These are phyloP conservation scores for Sarcodon aspratus DNA, from an alignment of 768 basidiomycete species.

Conservation along the genomic window DNA sequence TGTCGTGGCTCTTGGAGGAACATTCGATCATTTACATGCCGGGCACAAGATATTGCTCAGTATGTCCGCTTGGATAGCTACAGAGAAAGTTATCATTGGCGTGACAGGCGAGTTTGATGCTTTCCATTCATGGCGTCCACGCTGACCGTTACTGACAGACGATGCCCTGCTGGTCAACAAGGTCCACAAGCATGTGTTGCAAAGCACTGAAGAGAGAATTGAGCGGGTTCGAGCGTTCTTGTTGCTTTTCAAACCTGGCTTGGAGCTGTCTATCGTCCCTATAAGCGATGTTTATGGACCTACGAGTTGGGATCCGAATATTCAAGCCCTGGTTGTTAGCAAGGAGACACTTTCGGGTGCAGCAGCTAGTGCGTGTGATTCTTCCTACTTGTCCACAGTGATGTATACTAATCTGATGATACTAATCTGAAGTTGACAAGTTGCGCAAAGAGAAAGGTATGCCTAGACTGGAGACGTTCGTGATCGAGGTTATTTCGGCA, in stretches of 20 bases:
- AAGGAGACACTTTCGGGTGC: slow-evolving; percentile 79
- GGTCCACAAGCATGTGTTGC: slow-evolving; percentile 52
- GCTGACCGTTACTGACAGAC: slow-evolving; percentile 27
- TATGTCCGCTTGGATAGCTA: slow-evolving; percentile 79
- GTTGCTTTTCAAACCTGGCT: slow-evolving; percentile 49
- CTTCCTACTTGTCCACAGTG: neutral
- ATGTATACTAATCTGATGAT: neutral
- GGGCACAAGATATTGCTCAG: slow-evolving; percentile 96
- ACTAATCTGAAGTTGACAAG: slow-evolving; percentile 40
- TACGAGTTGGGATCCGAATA: slow-evolving; percentile 74
- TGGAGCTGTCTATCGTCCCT: slow-evolving; percentile 58
- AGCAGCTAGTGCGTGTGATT: slow-evolving; percentile 45
- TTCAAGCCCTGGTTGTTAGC: slow-evolving; percentile 90
- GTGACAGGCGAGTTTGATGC: slow-evolving; percentile 52
- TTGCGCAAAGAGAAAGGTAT: slow-evolving; percentile 45
- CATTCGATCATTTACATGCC: slow-evolving; percentile 95
- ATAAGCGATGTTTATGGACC: slow-evolving; percentile 87
- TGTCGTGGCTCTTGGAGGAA: slow-evolving; percentile 85
- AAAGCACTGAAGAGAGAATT: slow-evolving; percentile 47
- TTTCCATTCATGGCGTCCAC: neutral
- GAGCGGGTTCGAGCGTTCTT: slow-evolving; percentile 58
- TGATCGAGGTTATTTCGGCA: slow-evolving; percentile 86
- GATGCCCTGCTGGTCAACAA: slow-evolving; percentile 66
- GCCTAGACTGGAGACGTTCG: slow-evolving; percentile 50
- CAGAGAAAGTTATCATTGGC: slow-evolving; percentile 78